Evolutionary conservation across 164 flowering plant genomes (phyloP), one percentile per base, ranked within the genome.

Genomic region (Cinnamomum micranthum): DNA sequence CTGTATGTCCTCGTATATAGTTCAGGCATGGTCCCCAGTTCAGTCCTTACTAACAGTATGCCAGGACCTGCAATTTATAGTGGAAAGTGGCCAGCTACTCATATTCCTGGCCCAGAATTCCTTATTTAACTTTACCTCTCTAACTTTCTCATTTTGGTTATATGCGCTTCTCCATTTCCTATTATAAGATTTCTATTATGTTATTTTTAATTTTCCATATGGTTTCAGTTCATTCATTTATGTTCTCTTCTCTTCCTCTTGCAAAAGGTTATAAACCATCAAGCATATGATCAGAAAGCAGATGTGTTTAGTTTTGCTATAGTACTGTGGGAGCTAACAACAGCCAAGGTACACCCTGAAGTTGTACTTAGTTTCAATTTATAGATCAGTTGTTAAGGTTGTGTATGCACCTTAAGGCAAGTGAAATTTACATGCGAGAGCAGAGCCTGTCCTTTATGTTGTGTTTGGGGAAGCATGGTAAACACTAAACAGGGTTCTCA

Each of bases 271-370:
- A 90, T 95, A 81, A 95, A 95, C 75, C 99, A 95, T 85, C 88
- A 83, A 73, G 91, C 91, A 14, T 95, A 95, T 82, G 93, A 95
- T 84, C 92, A 93, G 81, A 95, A 91, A 79, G 99, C 96, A 50
- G 99, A 95, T 85, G 84, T 95, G 17, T 95, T 93, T 88, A 93
- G 99, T 85, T 95, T 95, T 85, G 94, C 89, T 41, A 91, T 93
- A 66, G 99, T 95, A 66, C 74, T 95, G 20, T 95, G 99, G 99
- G 99, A 95, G 80, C 90, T 95, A 50, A 73, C 81, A 51, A 93
- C 98, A 28, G 87, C 91, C n/a, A 92, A 95, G 98, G 99, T 93
- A 80, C 70, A 23, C 74, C 58, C 20, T 58, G 19, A 23, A 60
- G 35, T 65, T 74, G 35, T 55, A 13, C 41, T 10, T 5, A 25